These are phyloP conservation scores for Chernovozyma aurita DNA, from an alignment of 1,139 yeast species.

Conservation along the genomic window DNA sequence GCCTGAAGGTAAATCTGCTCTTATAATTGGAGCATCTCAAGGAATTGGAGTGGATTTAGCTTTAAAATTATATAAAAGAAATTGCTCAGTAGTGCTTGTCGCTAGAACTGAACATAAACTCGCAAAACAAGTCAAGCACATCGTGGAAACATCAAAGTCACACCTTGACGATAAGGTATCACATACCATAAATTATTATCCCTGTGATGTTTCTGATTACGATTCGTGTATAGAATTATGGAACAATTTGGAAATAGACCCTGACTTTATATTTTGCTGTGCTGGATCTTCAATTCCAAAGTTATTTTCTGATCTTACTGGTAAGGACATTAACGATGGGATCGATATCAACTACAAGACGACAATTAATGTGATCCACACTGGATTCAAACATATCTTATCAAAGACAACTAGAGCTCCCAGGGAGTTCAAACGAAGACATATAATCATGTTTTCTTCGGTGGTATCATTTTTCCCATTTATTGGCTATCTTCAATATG, in stretches of 20 bases:
- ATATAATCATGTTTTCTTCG: slow-evolving; percentile 74
- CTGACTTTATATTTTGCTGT: slow-evolving; percentile 77
- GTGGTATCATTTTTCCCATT: slow-evolving; percentile 81
- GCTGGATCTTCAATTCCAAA: slow-evolving; percentile 88
- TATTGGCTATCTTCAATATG: slow-evolving; percentile 87
- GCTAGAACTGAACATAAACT: slow-evolving; percentile 69
- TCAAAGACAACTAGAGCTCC: slow-evolving; percentile 6
- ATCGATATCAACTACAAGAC: slow-evolving; percentile 69
- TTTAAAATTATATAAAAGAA: slow-evolving; percentile 45
- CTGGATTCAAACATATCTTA: slow-evolving; percentile 41
- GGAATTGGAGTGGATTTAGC: slow-evolving; percentile 89
- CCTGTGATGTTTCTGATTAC: slow-evolving; percentile 67
- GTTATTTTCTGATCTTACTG: slow-evolving; percentile 62
- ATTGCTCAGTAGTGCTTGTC: slow-evolving; percentile 67
- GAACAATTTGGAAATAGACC: slow-evolving; percentile 33
- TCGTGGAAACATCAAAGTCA: slow-evolving; percentile 14
- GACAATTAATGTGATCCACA: slow-evolving; percentile 66
- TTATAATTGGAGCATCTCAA: slow-evolving; percentile 94
- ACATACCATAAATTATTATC: slow-evolving; percentile 35
- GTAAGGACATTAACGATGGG: slow-evolving; percentile 56
- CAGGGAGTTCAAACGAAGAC: slow-evolving; percentile 34
- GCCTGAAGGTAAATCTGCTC: slow-evolving; percentile 51
- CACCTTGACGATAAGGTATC: too few species aligned
- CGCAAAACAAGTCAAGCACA: slow-evolving; percentile 40
- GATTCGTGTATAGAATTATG: slow-evolving; percentile 40